phyloP scores from a whole-genome alignment of 2,329 filamentous ascomycete species.

The Aspergillus clavatus region DNA sequence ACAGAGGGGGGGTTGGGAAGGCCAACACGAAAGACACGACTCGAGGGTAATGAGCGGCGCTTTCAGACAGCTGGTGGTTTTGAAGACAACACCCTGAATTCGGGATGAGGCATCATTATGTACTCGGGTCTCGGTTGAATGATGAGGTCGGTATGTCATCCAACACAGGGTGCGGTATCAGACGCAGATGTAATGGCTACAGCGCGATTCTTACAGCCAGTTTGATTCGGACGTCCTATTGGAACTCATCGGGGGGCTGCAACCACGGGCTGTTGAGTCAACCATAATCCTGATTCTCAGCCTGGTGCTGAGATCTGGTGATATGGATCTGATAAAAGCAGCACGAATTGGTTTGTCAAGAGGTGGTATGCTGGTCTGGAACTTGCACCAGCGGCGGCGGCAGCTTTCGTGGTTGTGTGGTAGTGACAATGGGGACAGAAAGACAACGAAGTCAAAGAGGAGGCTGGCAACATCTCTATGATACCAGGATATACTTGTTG shows the following conservation, averaged over 20 bases:
- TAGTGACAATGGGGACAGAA: neutral
- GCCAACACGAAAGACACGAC: neutral
- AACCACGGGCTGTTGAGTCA: neutral
- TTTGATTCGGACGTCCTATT: neutral
- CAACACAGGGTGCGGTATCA: neutral
- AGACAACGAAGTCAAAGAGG: neutral
- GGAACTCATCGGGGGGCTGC: neutral
- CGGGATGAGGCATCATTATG: constrained; percentile 1
- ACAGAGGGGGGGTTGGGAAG: neutral
- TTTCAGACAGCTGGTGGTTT: neutral
- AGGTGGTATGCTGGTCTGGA: neutral
- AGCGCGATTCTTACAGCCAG: neutral
- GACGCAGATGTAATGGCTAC: neutral
- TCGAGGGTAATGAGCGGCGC: neutral
- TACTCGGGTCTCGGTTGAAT: neutral
- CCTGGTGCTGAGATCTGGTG: neutral
- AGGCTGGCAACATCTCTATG: too few species aligned
- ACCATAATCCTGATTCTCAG: neutral
- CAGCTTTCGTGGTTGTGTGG: too few species aligned
- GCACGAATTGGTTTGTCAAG: neutral
- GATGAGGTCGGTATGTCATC: constrained; percentile 8
- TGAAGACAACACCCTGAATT: neutral
- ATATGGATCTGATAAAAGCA: neutral
- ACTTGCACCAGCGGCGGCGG: too few species aligned
- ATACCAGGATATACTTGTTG: neutral